Evolutionary conservation across 306 rosid species (phyloP), one percentile per base, ranked within the genome.

Genomic region (Hylodesmum podocarpum): DNA sequence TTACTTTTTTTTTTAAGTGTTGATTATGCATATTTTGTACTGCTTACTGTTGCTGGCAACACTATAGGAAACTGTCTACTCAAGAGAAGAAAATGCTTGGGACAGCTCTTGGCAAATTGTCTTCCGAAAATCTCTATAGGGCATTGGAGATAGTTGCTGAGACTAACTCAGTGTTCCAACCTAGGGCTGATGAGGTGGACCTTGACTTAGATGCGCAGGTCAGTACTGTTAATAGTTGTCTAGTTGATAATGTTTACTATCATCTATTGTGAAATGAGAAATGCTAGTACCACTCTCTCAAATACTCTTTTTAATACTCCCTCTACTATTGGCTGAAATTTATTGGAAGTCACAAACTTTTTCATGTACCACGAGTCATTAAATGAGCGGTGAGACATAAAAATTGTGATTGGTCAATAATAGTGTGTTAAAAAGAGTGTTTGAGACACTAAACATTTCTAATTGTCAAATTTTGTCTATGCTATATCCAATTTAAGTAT

Each of bases 171-270:
- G 85, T 68, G 72, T 94, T 94, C 84, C 89, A 86, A 73, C 85
- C 91, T 37, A 39, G 82, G 21, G 81, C 82, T 2, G 81, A 75
- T 37, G 97, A 87, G 70, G 98, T 94, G 86, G 94, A 86, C 85
- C 96, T 94, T 14, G 96, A 94, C 78, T 85, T 94, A 1, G 94
- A 94, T 74, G 96, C 94, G 69, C 97, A 91, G 96, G 97, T 94
- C 41, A 50, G 39, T 61, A 16, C 28, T 70, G 24, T 25, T 39
- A n/a, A 14, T 47, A 18, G 9, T 27, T 72, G 34, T 66, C 8
- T 70, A 18, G 69, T 15, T 74, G 34, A 50, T 71, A 47, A 24
- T 43, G 34, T 62, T 73, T n/a, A n/a, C 21, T 28, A 25, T 58
- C 22, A 6, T 5, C 64, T 57, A 13, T 24, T 57, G 33, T 27